Base-by-base conservation (phyloP, 2,329 filamentous ascomycete species). In the Raffaelea albimanens region DNA sequence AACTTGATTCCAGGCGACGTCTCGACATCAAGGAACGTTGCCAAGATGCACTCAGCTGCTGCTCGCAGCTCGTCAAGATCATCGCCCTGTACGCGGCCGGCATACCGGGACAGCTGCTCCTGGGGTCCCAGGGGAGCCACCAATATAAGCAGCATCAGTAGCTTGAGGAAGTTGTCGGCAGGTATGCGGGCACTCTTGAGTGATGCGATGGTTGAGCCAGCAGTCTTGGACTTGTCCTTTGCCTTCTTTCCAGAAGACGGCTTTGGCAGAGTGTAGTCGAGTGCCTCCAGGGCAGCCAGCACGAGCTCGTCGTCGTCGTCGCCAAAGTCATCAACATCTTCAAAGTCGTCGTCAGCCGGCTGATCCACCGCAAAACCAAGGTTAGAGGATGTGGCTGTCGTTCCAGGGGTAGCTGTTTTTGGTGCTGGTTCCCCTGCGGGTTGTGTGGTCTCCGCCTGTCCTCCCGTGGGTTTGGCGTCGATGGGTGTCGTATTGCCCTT, bases 81-180 rank as follows among this genome's bases (percentile, higher is more conserved):
- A 10, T 71, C 59, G 2, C 72, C 79, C 1, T 68, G 61, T 11
- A 85, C 66, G 9, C 81, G 70, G 20, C 71, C 68, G 1, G 76
- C 72, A 55, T 84, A 78, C 25, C 70, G 69, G 1, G 83, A 78
- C 14, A 88, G 61, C 47, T 71, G 79, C 59, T 87, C 81, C 56
- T 85, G 81, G 0, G 77, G 65, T 42, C 74, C 71, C 5, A 88
- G 64, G 0, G 84, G 83, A 1, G 84, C 80, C 33, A 79, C 68
- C 9, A 88, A 66, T 1, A 88, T 67, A 13, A 89, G 68, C 4
- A 89, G 68, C 75, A 86, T 83, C 25, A 88, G 63, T 8, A 89
- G 65, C 56, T 79, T 82, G 40, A 80, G 74, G 48, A 87, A 78
- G 58, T 87, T 87, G 58, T 88, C 83, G 0, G 80, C 76, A 1